These are phyloP conservation scores for Hyaloscypha finlandica DNA, from an alignment of 495 filamentous ascomycete genomes.

Conservation along the genomic window DNA sequence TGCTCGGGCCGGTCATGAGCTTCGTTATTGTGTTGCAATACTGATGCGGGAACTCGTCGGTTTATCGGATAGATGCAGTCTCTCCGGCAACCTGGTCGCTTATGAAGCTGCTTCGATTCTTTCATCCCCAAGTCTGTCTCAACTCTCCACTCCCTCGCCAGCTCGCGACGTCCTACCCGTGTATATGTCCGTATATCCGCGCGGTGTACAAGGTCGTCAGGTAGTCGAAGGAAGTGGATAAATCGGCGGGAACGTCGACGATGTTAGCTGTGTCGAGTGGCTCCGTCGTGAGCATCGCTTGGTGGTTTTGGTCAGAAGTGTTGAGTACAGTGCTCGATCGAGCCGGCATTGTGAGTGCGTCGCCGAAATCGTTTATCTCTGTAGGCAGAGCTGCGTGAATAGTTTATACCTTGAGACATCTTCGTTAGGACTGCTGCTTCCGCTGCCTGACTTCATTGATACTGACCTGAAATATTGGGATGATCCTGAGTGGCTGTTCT, in stretches of 20 bases:
- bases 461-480: too few species aligned
- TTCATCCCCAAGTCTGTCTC: slow-evolving; percentile 10
- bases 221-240: neutral
- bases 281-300: slow-evolving; percentile 3
- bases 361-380: slow-evolving; percentile 14
- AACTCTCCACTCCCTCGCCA: slow-evolving; percentile 27
- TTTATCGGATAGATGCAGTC: slow-evolving; percentile 1
- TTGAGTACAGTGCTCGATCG: slow-evolving; percentile 9
- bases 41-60: neutral
- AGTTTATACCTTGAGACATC: too few species aligned
- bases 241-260: slow-evolving; percentile 18
- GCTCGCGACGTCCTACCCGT: slow-evolving; percentile 23
- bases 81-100: neutral
- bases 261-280: slow-evolving; percentile 20
- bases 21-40: slow-evolving; percentile 21
- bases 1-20: slow-evolving; percentile 20
- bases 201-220: neutral
- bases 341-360: slow-evolving; percentile 9
- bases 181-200: neutral
- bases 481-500: too few species aligned
- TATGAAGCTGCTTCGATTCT: neutral
- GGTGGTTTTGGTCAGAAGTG: too few species aligned
- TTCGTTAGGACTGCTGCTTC: too few species aligned
- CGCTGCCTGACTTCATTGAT: too few species aligned
- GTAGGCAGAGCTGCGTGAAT: too few species aligned